A percentile compares a stretch with the other conserved stretches of the same genome.
phyloP scores from a whole-genome alignment of 768 basidiomycete species.

The Crucibulum laeve region DNA sequence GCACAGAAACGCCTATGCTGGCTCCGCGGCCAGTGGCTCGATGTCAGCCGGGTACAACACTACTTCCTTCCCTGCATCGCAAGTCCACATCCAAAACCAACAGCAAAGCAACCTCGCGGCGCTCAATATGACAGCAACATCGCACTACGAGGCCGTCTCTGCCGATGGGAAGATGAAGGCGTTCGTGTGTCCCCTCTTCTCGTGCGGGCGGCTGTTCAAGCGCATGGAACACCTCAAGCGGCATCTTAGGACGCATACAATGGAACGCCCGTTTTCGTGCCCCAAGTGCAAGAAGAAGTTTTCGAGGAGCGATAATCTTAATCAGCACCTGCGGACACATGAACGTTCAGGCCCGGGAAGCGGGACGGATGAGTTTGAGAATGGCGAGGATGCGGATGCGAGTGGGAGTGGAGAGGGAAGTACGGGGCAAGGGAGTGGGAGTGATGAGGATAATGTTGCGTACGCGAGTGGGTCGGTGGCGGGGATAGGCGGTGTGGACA shows the following conservation, averaged over 20 bases:
- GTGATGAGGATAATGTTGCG: conserved; percentile 16
- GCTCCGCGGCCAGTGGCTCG: conserved; percentile 11
- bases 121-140: conserved; percentile 8
- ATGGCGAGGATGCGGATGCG: conserved; percentile 10
- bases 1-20: conserved; percentile 14
- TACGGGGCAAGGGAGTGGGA: conserved; percentile 19
- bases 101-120: background rate
- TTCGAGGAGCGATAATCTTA: conserved; percentile 84
- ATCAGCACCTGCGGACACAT: conserved; percentile 84
- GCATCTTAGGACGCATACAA: conserved; percentile 84
- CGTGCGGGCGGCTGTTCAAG: conserved; percentile 85
- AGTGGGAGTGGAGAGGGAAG: conserved; percentile 20
- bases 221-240: conserved; percentile 89
- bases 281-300: conserved; percentile 75
- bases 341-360: conserved; percentile 30
- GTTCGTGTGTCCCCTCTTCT: conserved; percentile 79
- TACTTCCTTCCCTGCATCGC: conserved; percentile 21
- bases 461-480: conserved; percentile 16
- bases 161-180: conserved; percentile 48
- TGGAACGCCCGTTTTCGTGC: conserved; percentile 83
- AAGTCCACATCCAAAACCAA: conserved; percentile 7
- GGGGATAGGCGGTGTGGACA: conserved; percentile 5
- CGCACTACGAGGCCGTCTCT: conserved; percentile 24
- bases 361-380: conserved; percentile 13
- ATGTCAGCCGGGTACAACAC: conserved; percentile 17